These are phyloP conservation scores for Oryza nivara DNA, from an alignment of 176 grass and related monocot genomes.

Conservation along the genomic window DNA sequence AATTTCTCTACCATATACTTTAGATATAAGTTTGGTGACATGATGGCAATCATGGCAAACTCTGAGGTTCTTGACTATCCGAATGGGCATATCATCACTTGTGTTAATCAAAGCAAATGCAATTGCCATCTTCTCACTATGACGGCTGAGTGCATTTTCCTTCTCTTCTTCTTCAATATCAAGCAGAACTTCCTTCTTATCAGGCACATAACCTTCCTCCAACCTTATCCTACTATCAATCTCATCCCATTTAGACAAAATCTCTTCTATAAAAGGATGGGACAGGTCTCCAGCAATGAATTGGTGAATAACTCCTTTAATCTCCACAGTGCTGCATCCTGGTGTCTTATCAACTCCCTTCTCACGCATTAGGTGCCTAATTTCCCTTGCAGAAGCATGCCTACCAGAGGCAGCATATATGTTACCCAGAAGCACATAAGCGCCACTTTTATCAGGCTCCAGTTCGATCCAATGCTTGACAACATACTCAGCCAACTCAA, in stretches of 20 bases:
- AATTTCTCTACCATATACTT: conserved; percentile 62
- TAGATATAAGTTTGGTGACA: conserved; percentile 68
- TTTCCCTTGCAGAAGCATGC: conserved; percentile 49
- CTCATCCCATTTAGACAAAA: conserved; percentile 61
- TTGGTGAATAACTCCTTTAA: conserved; percentile 60
- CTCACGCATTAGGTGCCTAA: conserved; percentile 53
- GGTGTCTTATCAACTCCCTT: conserved; percentile 62
- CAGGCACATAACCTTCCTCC: conserved; percentile 60
- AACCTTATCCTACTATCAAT: conserved; percentile 56
- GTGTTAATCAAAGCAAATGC: conserved; percentile 54
- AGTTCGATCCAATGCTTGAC: conserved; percentile 55
- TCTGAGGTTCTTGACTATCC: conserved; percentile 64
- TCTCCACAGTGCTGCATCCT: conserved; percentile 59
- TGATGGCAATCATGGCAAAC: conserved; percentile 64
- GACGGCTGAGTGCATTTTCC: conserved; percentile 48
- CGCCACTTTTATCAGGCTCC: conserved; percentile 62
- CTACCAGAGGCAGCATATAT: conserved; percentile 57
- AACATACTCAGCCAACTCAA: conserved; percentile 54
- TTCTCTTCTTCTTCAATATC: conserved; percentile 68
- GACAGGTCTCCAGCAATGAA: conserved; percentile 68
- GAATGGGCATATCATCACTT: conserved; percentile 44
- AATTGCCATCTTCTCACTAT: conserved; percentile 69
- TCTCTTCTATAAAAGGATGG: conserved; percentile 58
- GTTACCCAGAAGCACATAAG: conserved; percentile 56
- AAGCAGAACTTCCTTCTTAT: conserved; percentile 62